phyloP scores from a whole-genome alignment of 176 grass and related monocot genomes.

The Carex parvula region DNA sequence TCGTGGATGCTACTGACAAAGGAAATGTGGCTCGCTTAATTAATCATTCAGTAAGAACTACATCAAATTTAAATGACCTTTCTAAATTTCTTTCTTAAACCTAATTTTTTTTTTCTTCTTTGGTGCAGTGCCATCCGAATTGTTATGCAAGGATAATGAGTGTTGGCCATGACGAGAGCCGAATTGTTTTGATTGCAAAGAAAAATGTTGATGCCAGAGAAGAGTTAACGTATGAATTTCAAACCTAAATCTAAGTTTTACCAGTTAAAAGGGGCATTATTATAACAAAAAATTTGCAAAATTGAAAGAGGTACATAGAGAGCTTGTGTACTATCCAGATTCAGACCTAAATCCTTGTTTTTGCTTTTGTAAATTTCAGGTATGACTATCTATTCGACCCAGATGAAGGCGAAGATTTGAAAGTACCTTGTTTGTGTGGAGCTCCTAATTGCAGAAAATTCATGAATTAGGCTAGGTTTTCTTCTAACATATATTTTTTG shows the following conservation, averaged over 20 bases:
- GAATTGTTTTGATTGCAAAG: constrained; percentile 95
- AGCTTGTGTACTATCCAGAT: not conserved
- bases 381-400: constrained; percentile 98
- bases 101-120: constrained; percentile 12
- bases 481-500: constrained; percentile 19
- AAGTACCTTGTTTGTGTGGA: constrained; percentile 90
- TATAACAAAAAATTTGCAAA: not conserved
- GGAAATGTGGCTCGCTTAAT: constrained; percentile 90
- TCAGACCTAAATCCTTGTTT: constrained; percentile 26
- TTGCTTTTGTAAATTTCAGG: constrained; percentile 34
- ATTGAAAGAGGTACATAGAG: not conserved
- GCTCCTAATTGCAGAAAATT: constrained; percentile 88
- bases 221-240: constrained; percentile 72
- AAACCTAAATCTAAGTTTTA: not conserved
- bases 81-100: not conserved
- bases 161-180: constrained; percentile 85
- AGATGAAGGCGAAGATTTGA: constrained; percentile 90
- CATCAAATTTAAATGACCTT: constrained; percentile 16
- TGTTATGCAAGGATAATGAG: constrained; percentile 99
- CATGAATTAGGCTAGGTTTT: constrained; percentile 54
- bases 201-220: constrained; percentile 77
- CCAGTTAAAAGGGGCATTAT: too few species aligned
- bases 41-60: constrained; percentile 84
- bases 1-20: constrained; percentile 98
- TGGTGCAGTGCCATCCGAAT: constrained; percentile 82